These are phyloP conservation scores for Platanus orientalis DNA, from an alignment of 164 flowering plant species.

Conservation along the genomic window DNA sequence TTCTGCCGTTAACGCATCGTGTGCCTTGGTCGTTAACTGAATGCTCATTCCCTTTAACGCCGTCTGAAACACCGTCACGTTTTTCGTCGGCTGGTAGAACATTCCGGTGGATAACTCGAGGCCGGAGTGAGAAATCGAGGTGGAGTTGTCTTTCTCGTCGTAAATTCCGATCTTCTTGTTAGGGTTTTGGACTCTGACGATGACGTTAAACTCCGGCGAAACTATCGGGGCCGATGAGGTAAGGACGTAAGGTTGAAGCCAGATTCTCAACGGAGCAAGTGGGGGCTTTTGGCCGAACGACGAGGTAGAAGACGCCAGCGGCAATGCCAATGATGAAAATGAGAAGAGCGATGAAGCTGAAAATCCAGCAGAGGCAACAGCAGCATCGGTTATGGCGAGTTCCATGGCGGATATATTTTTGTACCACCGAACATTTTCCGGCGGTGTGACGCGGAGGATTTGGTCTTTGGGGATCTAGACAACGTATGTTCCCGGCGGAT, in stretches of 20 bases:
- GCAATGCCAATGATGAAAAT: constrained; percentile 34
- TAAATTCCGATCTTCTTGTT: constrained; percentile 63
- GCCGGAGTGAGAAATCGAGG: constrained; percentile 35
- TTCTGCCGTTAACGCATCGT: constrained; percentile 16
- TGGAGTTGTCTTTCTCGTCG: constrained; percentile 51
- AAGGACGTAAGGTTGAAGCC: constrained; percentile 65
- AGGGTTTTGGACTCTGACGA: constrained; percentile 55
- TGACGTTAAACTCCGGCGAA: constrained; percentile 62
- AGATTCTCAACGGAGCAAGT: constrained; percentile 48
- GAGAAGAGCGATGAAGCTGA: constrained; percentile 27
- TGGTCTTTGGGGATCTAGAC: constrained; percentile 87
- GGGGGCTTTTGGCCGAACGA: constrained; percentile 49
- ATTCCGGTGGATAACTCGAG: constrained; percentile 43
- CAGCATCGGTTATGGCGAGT: constrained; percentile 32
- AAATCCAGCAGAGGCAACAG: constrained; percentile 42
- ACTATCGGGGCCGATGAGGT: constrained; percentile 16
- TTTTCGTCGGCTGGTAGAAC: constrained; percentile 65
- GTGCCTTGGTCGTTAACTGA: constrained; percentile 24
- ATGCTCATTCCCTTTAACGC: constrained; percentile 40
- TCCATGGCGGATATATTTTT: constrained; percentile 20
- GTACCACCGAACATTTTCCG: constrained; percentile 49
- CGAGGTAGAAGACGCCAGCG: constrained; percentile 64
- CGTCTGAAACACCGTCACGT: constrained; percentile 62
- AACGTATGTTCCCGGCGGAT: constrained; percentile 63
- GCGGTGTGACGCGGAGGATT: constrained; percentile 72